Evolutionary conservation across 192 early-diverging fungal species (phyloP).

Genomic region (Backusella psychrophila): DNA sequence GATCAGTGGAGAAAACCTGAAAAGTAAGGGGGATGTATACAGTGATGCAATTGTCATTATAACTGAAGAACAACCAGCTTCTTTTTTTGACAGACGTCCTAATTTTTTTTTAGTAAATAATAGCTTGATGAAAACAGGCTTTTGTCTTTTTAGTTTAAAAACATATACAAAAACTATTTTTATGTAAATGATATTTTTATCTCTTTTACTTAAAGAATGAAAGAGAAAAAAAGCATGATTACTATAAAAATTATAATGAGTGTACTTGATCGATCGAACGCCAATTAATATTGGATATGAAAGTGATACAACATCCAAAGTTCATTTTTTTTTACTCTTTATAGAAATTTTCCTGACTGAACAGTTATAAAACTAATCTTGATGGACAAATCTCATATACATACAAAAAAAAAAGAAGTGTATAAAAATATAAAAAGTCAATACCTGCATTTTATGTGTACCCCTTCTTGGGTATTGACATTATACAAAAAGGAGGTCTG

Average conservation of each 20-base stretch:
- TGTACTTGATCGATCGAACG: not conserved
- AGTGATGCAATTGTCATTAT: constrained; percentile 1
- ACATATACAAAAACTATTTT: too few relatives aligned
- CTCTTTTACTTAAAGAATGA: not conserved
- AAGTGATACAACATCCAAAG: not conserved
- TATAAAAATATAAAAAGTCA: not conserved
- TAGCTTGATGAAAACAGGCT: not conserved
- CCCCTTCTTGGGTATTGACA: not conserved
- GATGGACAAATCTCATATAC: not conserved
- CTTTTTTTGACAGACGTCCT: not conserved
- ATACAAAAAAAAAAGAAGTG: not conserved
- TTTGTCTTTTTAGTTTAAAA: not conserved
- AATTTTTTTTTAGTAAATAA: not conserved
- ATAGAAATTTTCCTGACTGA: not conserved
- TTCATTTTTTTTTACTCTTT: not conserved
- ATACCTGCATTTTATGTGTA: not conserved
- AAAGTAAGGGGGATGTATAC: not conserved
- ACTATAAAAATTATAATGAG: not conserved
- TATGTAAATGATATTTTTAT: not conserved
- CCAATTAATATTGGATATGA: not conserved
- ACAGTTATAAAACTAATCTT: not conserved
- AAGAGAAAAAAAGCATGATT: not conserved
- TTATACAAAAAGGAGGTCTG: not conserved
- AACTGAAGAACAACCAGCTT: not conserved
- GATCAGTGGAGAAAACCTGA: not conserved